Evolutionary conservation across 495 filamentous ascomycete genomes (phyloP).

Genomic region (Penicillium bovifimosum): DNA sequence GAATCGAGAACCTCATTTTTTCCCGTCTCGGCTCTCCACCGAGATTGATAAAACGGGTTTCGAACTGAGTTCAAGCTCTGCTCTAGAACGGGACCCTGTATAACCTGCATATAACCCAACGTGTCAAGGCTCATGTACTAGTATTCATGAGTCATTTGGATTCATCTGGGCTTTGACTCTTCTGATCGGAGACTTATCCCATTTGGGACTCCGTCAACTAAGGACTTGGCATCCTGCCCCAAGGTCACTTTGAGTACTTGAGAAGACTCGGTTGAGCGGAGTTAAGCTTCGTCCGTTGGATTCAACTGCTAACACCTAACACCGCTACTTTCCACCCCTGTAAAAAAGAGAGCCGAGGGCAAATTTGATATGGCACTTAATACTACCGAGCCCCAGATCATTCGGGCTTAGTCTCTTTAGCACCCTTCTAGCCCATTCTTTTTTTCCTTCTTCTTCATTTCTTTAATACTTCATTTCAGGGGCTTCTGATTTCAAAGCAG

Average conservation of each 20-base stretch:
- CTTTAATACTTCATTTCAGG: background rate
- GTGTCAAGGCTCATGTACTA: background rate
- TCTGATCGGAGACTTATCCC: too few relatives aligned
- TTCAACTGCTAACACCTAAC: background rate
- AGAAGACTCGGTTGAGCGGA: background rate
- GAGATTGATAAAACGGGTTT: background rate
- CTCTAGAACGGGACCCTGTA: background rate
- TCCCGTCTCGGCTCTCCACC: background rate
- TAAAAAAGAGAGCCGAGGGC: background rate
- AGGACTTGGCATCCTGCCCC: constrained; percentile 4
- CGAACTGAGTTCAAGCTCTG: background rate
- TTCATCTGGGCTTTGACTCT: background rate
- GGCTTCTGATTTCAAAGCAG: background rate
- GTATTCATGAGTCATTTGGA: constrained; percentile 1
- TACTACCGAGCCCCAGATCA: background rate
- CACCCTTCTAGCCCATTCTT: background rate
- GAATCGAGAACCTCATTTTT: background rate
- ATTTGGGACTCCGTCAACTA: background rate
- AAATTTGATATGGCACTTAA: background rate
- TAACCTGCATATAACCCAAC: too few relatives aligned
- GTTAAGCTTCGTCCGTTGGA: background rate
- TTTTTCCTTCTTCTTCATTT: background rate
- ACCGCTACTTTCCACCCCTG: background rate
- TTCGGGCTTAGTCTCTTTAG: constrained; percentile 1
- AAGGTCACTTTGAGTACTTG: constrained; percentile 3